These are phyloP conservation scores for Hanseniaspora guilliermondii DNA, from an alignment of 805 yeast genomes.

Conservation along the genomic window DNA sequence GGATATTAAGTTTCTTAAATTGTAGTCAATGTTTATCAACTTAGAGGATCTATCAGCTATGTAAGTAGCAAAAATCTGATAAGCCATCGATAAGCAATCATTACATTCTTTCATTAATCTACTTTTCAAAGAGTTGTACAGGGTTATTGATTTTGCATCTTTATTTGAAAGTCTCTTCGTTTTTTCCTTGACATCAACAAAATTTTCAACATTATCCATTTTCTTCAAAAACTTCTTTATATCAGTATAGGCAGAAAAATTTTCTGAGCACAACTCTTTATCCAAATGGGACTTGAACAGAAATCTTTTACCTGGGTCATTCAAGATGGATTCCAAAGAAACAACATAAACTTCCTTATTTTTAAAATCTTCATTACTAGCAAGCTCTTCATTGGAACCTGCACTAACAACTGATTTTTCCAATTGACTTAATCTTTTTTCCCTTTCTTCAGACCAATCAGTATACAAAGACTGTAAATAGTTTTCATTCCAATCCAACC, in stretches of 20 bases:
- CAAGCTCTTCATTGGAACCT: conserved; percentile 14
- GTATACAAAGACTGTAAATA: conserved; percentile 11
- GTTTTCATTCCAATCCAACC: conserved; percentile 26
- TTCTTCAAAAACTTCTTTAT: conserved; percentile 41
- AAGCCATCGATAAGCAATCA: conserved; percentile 49
- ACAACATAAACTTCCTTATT: conserved; percentile 1
- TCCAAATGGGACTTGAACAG: conserved; percentile 56
- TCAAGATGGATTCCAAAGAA: conserved; percentile 33
- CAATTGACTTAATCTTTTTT: conserved; percentile 15
- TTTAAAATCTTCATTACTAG: too few relatives aligned
- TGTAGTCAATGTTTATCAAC: conserved; percentile 56
- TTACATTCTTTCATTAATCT: conserved; percentile 37
- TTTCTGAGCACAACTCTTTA: conserved; percentile 58
- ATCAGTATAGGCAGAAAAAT: conserved; percentile 57
- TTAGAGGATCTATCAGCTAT: conserved; percentile 55
- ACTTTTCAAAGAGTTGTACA: conserved; percentile 26
- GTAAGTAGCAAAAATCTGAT: conserved; percentile 53
- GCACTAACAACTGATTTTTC: conserved; percentile 11
- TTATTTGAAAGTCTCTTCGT: conserved; percentile 10
- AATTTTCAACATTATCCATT: conserved; percentile 32
- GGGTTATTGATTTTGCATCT: conserved; percentile 7
- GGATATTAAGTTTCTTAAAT: conserved; percentile 35
- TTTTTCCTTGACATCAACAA: conserved; percentile 24
- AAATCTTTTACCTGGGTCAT: conserved; percentile 65
- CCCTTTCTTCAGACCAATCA: not conserved